Base-by-base conservation (phyloP, 805 yeast species). In the Nakazawaea wickerhamii region DNA sequence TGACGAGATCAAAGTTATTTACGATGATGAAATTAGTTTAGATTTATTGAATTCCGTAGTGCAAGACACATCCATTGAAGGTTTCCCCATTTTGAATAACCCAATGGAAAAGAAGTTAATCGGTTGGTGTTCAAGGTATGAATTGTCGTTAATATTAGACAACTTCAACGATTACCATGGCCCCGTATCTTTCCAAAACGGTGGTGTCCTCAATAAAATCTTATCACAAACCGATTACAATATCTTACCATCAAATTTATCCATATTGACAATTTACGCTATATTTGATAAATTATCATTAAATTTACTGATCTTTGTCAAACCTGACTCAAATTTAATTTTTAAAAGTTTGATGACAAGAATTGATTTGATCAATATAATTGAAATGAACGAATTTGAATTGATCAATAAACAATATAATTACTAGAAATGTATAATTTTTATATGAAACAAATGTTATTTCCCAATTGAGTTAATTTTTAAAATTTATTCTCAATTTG, bases 61-160 rank as follows among this genome's bases (percentile, higher is more conserved):
- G 3, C 40, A 45, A 0, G 39, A 46, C 3, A 37, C 51, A 25
- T 43, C 55, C 1, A 56, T 38, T 41, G 58, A 60, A 38, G 81
- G 73, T 9, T 66, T 65, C 49, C 83, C 78, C 7, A 65, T 68
- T 8, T 60, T 75, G 51, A 58, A 56, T 41, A 63, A 60, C 39
- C 54, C 50, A 36, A 49, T 49, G 11, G 63, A 55, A 37, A 65
- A 55, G 21, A 56, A 50, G 3, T 48, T 76, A 3, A 32, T 65
- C 3, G 81, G 81, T 1, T 70, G 66, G 59, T 50, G 75, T 4
- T 54, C 71, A 1, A 45, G 66, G 4, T 55, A 53, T 27, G 74
- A 70, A 23, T 48, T 75, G 18, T 44, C 46, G 11, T 42, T 49
- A 5, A 68, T 69, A 15, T 38, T 66, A 17, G 43, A 41, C 3